These are phyloP conservation scores for Penicillium sp. DNA, from an alignment of 2,329 filamentous ascomycete species.

Conservation along the genomic window DNA sequence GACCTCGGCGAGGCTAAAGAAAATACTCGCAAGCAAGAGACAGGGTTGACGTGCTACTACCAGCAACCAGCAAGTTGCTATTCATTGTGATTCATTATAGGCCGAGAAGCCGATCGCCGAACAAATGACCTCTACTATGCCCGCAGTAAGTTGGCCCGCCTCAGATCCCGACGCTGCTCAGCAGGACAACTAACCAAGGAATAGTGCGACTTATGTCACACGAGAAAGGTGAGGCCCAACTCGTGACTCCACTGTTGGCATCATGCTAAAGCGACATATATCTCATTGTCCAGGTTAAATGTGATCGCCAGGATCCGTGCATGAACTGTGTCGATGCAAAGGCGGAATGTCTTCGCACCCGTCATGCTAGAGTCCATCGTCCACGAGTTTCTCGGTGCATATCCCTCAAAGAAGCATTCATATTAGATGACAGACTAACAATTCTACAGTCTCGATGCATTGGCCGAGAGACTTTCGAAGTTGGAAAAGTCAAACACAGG, in stretches of 20 bases:
- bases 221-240: slow-evolving; percentile 37
- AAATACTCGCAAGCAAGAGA: neutral
- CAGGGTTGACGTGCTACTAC: neutral
- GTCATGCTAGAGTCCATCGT: slow-evolving; percentile 31
- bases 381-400: slow-evolving; percentile 31
- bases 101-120: neutral
- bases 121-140: slow-evolving; percentile 16
- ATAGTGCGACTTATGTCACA: slow-evolving; percentile 47
- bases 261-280: neutral
- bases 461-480: slow-evolving; percentile 29
- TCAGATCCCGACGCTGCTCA: too few relatives aligned
- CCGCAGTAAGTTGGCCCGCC: slow-evolving; percentile 21
- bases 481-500: slow-evolving; percentile 27
- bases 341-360: slow-evolving; percentile 41
- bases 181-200: slow-evolving; percentile 7
- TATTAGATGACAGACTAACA: slow-evolving; percentile 4
- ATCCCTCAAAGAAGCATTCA: neutral
- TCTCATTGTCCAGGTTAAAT: slow-evolving; percentile 45
- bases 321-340: slow-evolving; percentile 53
- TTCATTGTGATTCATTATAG: neutral
- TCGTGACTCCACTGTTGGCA: neutral
- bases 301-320: slow-evolving; percentile 52
- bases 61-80: neutral
- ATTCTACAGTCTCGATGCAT: slow-evolving; percentile 24
- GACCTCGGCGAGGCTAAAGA: neutral